Conservation (phyloP, 176 grass and related monocot genomes). For the Oryza coarctata region DNA sequence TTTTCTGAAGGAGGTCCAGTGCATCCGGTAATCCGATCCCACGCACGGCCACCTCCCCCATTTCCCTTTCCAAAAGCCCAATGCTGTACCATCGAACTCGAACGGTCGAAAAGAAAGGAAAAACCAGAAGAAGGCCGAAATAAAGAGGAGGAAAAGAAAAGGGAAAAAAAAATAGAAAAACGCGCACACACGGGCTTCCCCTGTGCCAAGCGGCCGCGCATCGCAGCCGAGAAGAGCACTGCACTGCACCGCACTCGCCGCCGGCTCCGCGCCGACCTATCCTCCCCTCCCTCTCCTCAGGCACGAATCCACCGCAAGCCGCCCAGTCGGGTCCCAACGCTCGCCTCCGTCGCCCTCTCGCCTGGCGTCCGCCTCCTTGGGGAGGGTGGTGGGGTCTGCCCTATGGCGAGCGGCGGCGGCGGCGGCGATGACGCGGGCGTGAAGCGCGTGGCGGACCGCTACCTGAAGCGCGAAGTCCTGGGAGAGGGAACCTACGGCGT, state of each 20-base stretch:
- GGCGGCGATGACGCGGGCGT: conserved; percentile 50
- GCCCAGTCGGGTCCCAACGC: neutral
- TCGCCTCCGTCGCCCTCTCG: neutral
- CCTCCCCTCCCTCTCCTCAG: neutral
- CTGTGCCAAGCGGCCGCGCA: conserved; percentile 21
- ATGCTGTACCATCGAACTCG: neutral
- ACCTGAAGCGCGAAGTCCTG: conserved; percentile 80
- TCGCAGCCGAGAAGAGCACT: neutral
- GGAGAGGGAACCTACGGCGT: conserved; percentile 93
- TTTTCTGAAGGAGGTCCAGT: too few species aligned
- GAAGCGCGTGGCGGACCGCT: conserved; percentile 78
- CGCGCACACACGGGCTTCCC: neutral
- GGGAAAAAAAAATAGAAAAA: neutral
- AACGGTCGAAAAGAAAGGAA: neutral
- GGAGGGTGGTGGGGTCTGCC: conserved; percentile 5
- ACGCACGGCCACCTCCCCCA: too few species aligned
- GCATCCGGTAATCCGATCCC: too few species aligned
- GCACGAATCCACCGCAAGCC: neutral
- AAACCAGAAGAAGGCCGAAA: neutral
- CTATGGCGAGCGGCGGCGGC: conserved; percentile 45
- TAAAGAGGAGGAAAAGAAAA: neutral
- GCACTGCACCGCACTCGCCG: neutral
- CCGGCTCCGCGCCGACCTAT: neutral
- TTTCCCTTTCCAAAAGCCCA: too few species aligned
- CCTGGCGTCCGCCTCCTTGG: neutral